Evolutionary conservation across 805 yeast species (phyloP).

Genomic region (Lachancea waltii): DNA sequence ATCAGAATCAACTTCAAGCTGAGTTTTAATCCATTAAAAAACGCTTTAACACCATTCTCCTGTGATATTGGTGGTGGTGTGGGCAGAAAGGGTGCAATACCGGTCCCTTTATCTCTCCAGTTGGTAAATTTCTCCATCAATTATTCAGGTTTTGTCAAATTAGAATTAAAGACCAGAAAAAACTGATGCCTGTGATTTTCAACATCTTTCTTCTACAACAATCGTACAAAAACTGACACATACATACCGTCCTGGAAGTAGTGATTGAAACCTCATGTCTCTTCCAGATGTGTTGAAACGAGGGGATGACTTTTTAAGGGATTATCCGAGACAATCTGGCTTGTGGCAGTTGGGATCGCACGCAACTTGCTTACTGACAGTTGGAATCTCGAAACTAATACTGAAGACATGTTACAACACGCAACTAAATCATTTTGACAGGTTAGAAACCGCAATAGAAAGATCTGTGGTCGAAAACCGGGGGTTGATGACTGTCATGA

Average conservation of each 20-base stretch:
- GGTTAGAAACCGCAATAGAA: conserved; percentile 56
- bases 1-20: conserved; percentile 15
- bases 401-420: conserved; percentile 60
- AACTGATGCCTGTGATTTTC: neutral
- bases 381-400: conserved; percentile 56
- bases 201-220: neutral
- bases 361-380: conserved; percentile 59
- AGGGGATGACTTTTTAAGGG: conserved; percentile 64
- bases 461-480: conserved; percentile 61
- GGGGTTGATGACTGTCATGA: conserved; percentile 79
- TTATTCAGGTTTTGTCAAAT: neutral
- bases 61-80: conserved; percentile 22
- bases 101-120: conserved; percentile 88
- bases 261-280: conserved; percentile 42
- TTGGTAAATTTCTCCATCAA: conserved; percentile 78
- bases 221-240: neutral
- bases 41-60: conserved; percentile 9
- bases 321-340: conserved; percentile 51
- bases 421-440: conserved; percentile 52
- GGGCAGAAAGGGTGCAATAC: conserved; percentile 87
- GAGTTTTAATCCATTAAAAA: conserved; percentile 5
- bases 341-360: conserved; percentile 67
- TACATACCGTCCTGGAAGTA: neutral
- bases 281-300: conserved; percentile 58
- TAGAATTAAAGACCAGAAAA: neutral